Percentiles rank a stretch among this genome's conserved stretches.
These are phyloP conservation scores for Neurospora sp. DNA, from an alignment of 495 filamentous ascomycete species.

Conservation along the genomic window DNA sequence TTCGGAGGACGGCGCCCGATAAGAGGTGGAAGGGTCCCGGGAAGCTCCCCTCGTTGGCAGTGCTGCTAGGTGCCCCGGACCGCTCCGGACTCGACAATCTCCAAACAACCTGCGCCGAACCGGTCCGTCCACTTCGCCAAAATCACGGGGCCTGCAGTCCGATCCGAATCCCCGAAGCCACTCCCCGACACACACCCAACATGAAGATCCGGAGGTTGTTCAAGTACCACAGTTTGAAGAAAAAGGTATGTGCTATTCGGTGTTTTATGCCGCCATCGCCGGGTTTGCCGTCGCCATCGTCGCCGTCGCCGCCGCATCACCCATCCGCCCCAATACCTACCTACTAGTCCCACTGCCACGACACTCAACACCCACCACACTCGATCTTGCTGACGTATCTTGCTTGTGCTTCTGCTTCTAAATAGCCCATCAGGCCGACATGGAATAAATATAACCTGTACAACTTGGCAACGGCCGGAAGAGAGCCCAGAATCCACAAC, in stretches of 20 bases:
- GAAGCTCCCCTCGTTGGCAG: background rate
- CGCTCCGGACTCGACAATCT: background rate
- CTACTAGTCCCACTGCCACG: background rate
- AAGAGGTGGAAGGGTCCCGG: conserved; percentile 1
- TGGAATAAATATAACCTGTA: conserved; percentile 98
- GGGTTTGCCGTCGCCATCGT: background rate
- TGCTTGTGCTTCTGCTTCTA: background rate
- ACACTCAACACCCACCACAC: background rate
- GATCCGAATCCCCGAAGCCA: conserved; percentile 5
- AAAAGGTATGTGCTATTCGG: conserved; percentile 36
- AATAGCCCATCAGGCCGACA: conserved; percentile 84
- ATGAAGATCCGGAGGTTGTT: conserved; percentile 44
- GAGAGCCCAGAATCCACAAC: background rate
- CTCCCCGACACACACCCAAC: conserved; percentile 6
- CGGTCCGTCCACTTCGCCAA: background rate
- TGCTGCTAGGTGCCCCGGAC: background rate
- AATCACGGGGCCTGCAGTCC: conserved; percentile 1
- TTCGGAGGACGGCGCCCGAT: conserved; percentile 7
- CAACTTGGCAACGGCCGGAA: conserved; percentile 52
- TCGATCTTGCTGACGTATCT: background rate
- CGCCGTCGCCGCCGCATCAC: background rate
- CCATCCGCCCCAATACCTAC: background rate
- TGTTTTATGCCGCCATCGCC: background rate
- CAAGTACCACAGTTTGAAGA: conserved; percentile 54
- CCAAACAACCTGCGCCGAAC: background rate